Percentiles rank a stretch among this genome's conserved stretches.
Evolutionary conservation across 2,329 filamentous ascomycete genomes (phyloP).

Genomic region (Stachybotrys echinatus): DNA sequence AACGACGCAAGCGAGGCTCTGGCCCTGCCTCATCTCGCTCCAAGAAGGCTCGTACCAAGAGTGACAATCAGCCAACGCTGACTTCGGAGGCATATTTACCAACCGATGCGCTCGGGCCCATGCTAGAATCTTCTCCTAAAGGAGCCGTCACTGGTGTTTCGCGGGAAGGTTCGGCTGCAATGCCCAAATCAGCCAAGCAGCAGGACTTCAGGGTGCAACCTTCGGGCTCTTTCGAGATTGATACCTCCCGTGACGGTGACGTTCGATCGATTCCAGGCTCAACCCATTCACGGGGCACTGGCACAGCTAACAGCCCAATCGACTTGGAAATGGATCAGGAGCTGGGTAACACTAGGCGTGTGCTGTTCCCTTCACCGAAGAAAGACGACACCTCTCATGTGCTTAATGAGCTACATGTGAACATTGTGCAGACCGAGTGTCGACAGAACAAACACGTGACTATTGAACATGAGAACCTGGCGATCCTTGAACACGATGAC

Average conservation of each 20-base stretch:
- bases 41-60: constrained; percentile 46
- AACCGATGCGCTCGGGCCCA: constrained; percentile 47
- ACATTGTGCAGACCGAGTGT: constrained; percentile 40
- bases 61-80: constrained; percentile 35
- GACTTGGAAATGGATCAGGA: constrained; percentile 34
- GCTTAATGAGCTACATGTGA: constrained; percentile 52
- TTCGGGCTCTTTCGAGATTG: not conserved
- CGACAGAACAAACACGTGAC: constrained; percentile 26
- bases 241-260: constrained; percentile 4
- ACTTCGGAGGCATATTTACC: constrained; percentile 50
- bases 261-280: constrained; percentile 30
- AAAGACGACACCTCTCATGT: constrained; percentile 59
- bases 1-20: constrained; percentile 42
- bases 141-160: constrained; percentile 4
- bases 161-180: not conserved
- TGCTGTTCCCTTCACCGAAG: constrained; percentile 73
- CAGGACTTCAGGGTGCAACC: not conserved
- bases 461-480: constrained; percentile 40
- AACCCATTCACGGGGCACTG: constrained; percentile 49
- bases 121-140: constrained; percentile 32
- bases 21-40: constrained; percentile 33
- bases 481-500: constrained; percentile 33
- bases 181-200: not conserved
- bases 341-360: constrained; percentile 55
- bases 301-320: constrained; percentile 53